Base-by-base conservation (phyloP, 139 green algal species). In the Ettlia oleoabundans region DNA sequence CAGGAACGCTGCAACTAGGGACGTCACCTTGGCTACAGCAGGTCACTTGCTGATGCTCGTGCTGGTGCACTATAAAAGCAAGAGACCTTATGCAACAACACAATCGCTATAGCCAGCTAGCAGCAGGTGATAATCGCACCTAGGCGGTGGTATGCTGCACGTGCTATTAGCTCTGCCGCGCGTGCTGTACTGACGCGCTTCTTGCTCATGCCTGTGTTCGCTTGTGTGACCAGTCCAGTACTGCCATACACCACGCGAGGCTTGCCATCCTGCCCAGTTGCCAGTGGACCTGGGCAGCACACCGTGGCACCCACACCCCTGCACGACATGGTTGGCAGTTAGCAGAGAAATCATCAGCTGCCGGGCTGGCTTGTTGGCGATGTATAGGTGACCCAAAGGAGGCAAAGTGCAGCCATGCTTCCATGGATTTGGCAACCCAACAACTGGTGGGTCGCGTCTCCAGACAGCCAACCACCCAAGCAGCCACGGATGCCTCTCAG, bases 241-340 rank as follows among this genome's bases (percentile, higher is more conserved):
- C 89, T 51, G 30, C 89, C 90, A 82, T 89, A 96, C 47, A 97
- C 89, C 18, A 86, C 64, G 10, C 93, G 83, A 1, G 85, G 81
- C 52, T 68, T 76, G 15, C 43, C 76, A 30, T 71, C 84, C 0
- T 65, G 28, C 35, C 79, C 79, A 1, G 88, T 87, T 21, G 84
- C 82, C 9, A 96, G 73, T 1, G 94, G 94, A 0, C 94, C 94
- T 1, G 94, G 94, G 79, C 94, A 97, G 71, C 87, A 90, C 22
- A 98, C 85, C 1, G 93, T 97, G 2, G 95, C 91, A 2, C 84
- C 72, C 24, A 97, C 80, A 6, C 85, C 86, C 61, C 90, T 96
- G 85, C 64, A 76, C 7, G 7, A 8, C 10, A 26, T 24, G 53
- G 8, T 30, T n/a, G n/a, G n/a, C n/a, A n/a, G n/a, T n/a, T n/a